A percentile compares a stretch with the other conserved stretches of the same genome.
phyloP scores from a whole-genome alignment of 345 rosid species.

The Citrus cavaleriei region DNA sequence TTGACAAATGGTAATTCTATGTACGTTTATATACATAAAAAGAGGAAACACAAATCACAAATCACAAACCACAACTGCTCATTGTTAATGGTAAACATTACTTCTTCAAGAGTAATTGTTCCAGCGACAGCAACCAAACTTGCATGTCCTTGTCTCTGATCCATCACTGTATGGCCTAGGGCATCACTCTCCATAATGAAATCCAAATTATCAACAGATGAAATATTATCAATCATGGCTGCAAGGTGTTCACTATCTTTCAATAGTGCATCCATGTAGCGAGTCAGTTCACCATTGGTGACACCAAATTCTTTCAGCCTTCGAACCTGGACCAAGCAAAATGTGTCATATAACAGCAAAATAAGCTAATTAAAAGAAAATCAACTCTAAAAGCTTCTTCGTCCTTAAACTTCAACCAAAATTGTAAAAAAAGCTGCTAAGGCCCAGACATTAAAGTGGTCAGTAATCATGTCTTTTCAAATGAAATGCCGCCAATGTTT shows the following conservation, averaged over 20 bases:
- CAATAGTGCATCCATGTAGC: slow-evolving; percentile 93
- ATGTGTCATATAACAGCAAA: slow-evolving; percentile 5
- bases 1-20: not conserved
- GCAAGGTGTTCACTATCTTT: slow-evolving; percentile 99
- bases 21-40: not conserved
- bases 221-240: slow-evolving; percentile 95
- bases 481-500: not conserved
- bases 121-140: slow-evolving; percentile 85
- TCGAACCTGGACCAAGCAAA: slow-evolving; percentile 58
- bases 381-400: not conserved
- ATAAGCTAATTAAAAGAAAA: not conserved
- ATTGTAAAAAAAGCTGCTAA: not conserved
- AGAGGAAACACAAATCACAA: slow-evolving; percentile 8
- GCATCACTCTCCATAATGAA: slow-evolving; percentile 99
- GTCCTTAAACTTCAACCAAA: not conserved
- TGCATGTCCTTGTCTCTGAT: slow-evolving; percentile 95
- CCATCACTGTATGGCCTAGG: slow-evolving; percentile 94
- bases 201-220: slow-evolving; percentile 98
- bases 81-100: slow-evolving; percentile 24
- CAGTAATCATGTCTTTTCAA: not conserved
- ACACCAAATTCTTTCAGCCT: slow-evolving; percentile 99
- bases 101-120: slow-evolving; percentile 92
- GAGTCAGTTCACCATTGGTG: slow-evolving; percentile 92
- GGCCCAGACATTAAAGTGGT: not conserved
- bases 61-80: slow-evolving; percentile 7